Evolutionary conservation across 164 flowering plant genomes (phyloP).

Genomic region (Houttuynia cordata): DNA sequence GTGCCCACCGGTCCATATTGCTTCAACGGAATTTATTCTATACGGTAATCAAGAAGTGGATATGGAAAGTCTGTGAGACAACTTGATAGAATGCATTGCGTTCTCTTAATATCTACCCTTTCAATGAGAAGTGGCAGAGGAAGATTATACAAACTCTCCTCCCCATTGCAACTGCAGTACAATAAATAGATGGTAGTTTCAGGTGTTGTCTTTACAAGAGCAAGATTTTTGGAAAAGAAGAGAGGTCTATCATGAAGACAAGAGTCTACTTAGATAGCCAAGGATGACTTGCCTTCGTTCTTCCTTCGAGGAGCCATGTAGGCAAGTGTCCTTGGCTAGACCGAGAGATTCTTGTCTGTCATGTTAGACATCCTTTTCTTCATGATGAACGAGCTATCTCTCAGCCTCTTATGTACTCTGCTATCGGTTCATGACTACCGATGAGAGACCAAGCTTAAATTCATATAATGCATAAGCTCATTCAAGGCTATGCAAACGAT

Average conservation of each 20-base stretch:
- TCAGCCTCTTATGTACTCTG: no score
- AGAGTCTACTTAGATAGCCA: constrained; percentile 44
- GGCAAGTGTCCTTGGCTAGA: constrained; percentile 28
- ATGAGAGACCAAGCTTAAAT: no score
- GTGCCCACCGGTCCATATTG: no score
- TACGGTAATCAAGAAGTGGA: not conserved
- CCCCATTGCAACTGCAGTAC: not conserved
- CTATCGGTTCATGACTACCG: no score
- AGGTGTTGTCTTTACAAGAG: not conserved
- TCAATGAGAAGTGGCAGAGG: not conserved
- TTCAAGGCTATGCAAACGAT: no score
- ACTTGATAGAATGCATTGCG: not conserved
- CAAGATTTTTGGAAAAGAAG: constrained; percentile 11
- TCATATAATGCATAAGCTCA: no score
- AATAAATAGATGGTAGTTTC: not conserved
- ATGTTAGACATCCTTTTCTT: constrained; percentile 19
- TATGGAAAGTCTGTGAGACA: not conserved
- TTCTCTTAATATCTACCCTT: not conserved
- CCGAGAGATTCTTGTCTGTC: constrained; percentile 35
- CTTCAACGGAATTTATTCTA: no score
- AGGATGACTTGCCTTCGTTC: constrained; percentile 49
- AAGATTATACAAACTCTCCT: not conserved
- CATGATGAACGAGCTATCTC: not conserved
- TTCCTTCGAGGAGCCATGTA: not conserved
- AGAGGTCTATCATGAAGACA: constrained; percentile 38